A percentile compares a stretch with the other conserved stretches of the same genome.
These are phyloP conservation scores for Rhodomyrtus tomentosa DNA, from an alignment of 345 rosid species.

Conservation along the genomic window DNA sequence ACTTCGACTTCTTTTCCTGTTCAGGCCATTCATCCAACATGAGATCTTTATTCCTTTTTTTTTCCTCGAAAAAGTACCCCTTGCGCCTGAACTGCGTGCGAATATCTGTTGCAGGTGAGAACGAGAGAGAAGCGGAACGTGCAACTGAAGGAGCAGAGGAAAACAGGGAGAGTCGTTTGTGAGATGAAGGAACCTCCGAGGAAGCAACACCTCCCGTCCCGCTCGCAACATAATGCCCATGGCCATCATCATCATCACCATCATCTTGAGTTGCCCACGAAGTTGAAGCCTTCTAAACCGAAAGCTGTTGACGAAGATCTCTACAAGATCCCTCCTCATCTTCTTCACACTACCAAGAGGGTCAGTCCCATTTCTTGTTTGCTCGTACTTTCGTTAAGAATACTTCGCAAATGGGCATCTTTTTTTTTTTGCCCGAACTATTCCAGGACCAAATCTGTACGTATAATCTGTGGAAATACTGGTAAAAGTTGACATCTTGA, in stretches of 20 bases:
- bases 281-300: constrained; percentile 8
- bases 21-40: background rate
- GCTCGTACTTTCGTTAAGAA: no score
- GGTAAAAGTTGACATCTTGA: background rate
- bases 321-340: constrained; percentile 79
- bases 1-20: background rate
- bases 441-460: no score
- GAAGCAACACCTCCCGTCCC: constrained; percentile 5
- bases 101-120: background rate
- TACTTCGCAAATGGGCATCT: background rate
- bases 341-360: constrained; percentile 48
- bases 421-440: no score
- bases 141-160: background rate
- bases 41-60: background rate
- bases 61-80: background rate
- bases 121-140: background rate
- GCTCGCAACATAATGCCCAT: background rate
- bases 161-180: background rate
- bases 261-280: constrained; percentile 3
- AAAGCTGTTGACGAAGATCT: constrained; percentile 86
- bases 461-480: background rate
- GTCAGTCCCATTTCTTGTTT: constrained; percentile 11
- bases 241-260: background rate
- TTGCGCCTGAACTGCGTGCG: background rate
- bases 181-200: background rate